phyloP scores from a whole-genome alignment of 1,139 yeast genomes.

The Pneumocystis canis region DNA sequence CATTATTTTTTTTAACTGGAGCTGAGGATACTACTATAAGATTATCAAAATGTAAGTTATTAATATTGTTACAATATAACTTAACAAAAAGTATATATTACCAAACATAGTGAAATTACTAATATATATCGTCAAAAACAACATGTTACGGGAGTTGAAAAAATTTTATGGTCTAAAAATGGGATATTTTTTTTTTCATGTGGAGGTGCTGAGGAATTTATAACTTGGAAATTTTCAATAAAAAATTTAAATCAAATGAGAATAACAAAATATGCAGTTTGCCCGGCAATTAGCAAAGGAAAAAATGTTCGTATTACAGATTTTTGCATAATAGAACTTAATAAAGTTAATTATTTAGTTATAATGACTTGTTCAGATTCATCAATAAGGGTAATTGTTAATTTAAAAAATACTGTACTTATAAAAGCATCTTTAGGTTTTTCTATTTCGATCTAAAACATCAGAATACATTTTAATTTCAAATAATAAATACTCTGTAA shows the following conservation, averaged over 20 bases:
- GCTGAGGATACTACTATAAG: constrained; percentile 78
- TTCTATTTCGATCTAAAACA: constrained; percentile 34
- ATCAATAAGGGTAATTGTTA: constrained; percentile 34
- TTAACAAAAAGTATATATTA: constrained; percentile 20
- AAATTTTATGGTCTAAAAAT: constrained; percentile 43
- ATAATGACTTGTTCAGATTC: constrained; percentile 79
- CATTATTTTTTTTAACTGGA: constrained; percentile 47
- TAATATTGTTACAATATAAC: neutral
- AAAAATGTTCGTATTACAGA: constrained; percentile 77
- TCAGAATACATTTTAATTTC: constrained; percentile 33
- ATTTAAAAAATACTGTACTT: neutral
- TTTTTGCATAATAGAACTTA: constrained; percentile 25
- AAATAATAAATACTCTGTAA: constrained; percentile 45
- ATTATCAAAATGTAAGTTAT: constrained; percentile 29
- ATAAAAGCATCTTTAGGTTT: constrained; percentile 18
- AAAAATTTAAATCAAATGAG: constrained; percentile 15
- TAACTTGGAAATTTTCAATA: constrained; percentile 49
- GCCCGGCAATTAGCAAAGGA: constrained; percentile 31
- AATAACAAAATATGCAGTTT: constrained; percentile 18
- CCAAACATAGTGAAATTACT: constrained; percentile 29
- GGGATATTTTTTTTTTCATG: constrained; percentile 44
- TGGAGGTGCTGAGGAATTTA: constrained; percentile 83
- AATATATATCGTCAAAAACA: constrained; percentile 52
- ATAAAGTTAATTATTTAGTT: constrained; percentile 34
- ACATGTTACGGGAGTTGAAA: constrained; percentile 82